phyloP scores from a whole-genome alignment of 257 asterid species.

The Solanum commersonii region DNA sequence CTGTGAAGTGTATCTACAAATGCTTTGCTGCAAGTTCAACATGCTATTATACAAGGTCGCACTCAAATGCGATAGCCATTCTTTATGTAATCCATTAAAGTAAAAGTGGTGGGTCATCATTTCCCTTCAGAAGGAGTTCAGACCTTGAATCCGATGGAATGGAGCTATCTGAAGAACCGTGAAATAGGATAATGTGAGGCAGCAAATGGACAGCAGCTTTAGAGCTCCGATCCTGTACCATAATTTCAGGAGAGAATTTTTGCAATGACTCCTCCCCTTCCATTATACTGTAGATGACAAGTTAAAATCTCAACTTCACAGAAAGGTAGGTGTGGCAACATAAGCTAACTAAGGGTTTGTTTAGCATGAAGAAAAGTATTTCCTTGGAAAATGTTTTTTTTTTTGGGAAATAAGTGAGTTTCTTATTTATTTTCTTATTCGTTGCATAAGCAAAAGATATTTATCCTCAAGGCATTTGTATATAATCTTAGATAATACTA shows the following conservation, averaged over 20 bases:
- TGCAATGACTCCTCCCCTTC: constrained; percentile 79
- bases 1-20: constrained; percentile 46
- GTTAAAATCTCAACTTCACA: not conserved
- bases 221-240: constrained; percentile 36
- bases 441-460: not conserved
- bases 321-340: not conserved
- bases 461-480: not conserved
- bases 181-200: constrained; percentile 68
- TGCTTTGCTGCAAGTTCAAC: constrained; percentile 38
- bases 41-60: not conserved
- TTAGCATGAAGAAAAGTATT: not conserved
- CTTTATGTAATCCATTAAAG: not conserved
- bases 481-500: not conserved
- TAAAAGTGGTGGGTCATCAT: not conserved
- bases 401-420: not conserved
- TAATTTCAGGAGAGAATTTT: constrained; percentile 72
- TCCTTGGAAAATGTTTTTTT: not conserved
- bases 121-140: constrained; percentile 8
- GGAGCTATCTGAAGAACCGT: constrained; percentile 77
- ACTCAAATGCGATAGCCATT: not conserved
- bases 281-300: constrained; percentile 59
- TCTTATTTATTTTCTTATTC: not conserved
- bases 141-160: constrained; percentile 81
- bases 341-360: not conserved
- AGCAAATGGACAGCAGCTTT: constrained; percentile 36